Evolutionary conservation across 345 rosid genomes (phyloP).

Genomic region (Sisymbrium irio): DNA sequence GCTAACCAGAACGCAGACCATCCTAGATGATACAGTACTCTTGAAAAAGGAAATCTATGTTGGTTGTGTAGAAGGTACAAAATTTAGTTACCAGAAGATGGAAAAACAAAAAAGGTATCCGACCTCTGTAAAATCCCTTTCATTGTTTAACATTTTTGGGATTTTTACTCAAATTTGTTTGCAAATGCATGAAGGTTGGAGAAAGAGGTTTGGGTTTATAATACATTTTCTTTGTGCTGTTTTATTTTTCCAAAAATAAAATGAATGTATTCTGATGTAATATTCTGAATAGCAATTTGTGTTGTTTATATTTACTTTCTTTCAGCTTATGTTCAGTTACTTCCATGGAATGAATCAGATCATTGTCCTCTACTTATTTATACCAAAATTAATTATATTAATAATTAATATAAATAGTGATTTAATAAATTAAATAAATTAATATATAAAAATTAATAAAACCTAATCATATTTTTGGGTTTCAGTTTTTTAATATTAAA

Average conservation of each 20-base stretch:
- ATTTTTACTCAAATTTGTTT: constrained; percentile 8
- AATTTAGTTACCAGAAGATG: neutral
- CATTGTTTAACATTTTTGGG: neutral
- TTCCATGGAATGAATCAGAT: too few relatives aligned
- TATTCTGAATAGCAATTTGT: neutral
- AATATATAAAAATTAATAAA: too few relatives aligned
- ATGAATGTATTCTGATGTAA: constrained; percentile 11
- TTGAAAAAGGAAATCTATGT: neutral
- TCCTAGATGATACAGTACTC: constrained; percentile 6
- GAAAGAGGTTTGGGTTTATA: neutral
- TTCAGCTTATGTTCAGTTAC: too few relatives aligned
- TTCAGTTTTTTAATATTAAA: too few relatives aligned
- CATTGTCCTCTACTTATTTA: too few relatives aligned
- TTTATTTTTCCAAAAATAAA: neutral
- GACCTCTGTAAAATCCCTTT: neutral
- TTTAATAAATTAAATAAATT: too few relatives aligned
- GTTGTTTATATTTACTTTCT: constrained; percentile 19
- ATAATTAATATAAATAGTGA: too few relatives aligned
- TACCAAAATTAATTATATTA: too few relatives aligned
- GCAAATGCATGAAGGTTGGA: constrained; percentile 2
- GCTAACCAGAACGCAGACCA: constrained; percentile 20
- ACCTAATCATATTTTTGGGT: too few relatives aligned
- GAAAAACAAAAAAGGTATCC: neutral
- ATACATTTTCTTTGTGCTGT: neutral
- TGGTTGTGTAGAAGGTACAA: constrained; percentile 21